Evolutionary conservation across 306 rosid genomes (phyloP), one percentile per base, ranked within the genome.

Genomic region (Urtica urens): DNA sequence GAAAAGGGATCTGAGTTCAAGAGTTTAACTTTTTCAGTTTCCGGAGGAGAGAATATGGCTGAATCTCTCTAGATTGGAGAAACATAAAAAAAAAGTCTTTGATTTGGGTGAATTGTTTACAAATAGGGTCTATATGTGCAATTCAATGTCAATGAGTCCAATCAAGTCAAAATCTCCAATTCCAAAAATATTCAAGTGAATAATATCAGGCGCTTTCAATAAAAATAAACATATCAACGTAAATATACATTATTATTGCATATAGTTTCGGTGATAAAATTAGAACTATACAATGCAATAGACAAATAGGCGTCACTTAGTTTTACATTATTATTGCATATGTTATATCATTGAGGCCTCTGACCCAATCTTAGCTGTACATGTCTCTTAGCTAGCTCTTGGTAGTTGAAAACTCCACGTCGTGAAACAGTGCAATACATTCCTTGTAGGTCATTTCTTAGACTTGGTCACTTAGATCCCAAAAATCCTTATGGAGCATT

Each of bases 41-140:
- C 58, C 37, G 28, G 49, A 23, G 51, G 55, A 58, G 50, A 40
- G 47, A 39, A 67, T 7, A 53, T 53, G 58, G 72, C 35, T 39
- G 67, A 59, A 53, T 67, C 72, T 33, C 62, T 59, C 63, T 60
- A 47, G 63, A 67, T 54, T 33, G 62, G 50, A 67, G 66, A 66
- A 65, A 46, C 30, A 25, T 1, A 7, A 6, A 16, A 22, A 23
- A 27, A 23, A 7, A 19, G 20, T 31, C 21, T 46, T n/a, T 28
- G 10, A 28, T 24, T 53, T 26, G 1, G 21, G 15, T 65, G 46
- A 22, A 39, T 51, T 41, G 39, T 28, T 58, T 51, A 60, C 46
- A 18, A 25, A 10, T 53, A 53, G 11, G 27, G 17, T 26, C 5
- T 24, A 38, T 27, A 17, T 29, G 46, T 27, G 61, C 27, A 24